Base-by-base conservation (phyloP, 2,329 filamentous ascomycete genomes). In the Exophiala viscosa region DNA sequence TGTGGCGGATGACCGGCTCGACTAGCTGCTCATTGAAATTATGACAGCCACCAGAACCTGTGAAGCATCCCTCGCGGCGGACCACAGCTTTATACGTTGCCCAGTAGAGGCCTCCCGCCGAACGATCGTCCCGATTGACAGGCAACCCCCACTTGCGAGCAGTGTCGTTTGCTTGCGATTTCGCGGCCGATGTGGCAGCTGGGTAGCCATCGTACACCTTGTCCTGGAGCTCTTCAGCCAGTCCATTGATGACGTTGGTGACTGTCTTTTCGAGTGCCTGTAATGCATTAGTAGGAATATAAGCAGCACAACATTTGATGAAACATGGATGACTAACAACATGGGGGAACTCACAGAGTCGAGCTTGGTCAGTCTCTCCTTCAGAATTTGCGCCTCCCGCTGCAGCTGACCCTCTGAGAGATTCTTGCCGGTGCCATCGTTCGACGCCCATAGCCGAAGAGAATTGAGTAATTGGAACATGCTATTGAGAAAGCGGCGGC, bases 81-180 rank as follows among this genome's bases (percentile, higher is more conserved):
- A 77, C 77, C 2, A 78, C 73, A 8, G 82, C 82, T 64, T 76
- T 80, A 59, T 84, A 85, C 0, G 81, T 83, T 2, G 66, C 20
- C 67, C 70, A 84, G 32, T 64, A 59, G 10, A 80, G 64, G 1
- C 79, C 80, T 9, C 79, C 79, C 31, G 67, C 62, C 11, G 56
- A 34, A 28, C 65, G 70, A 53, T 72, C 57, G 20, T 61, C 59
- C n/a, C 59, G 54, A 50, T 69, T 66, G 17, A 69, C 61, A 36
- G 63, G 65, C 5, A 62, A 61, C 8, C 69, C 69, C 75, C 74
- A 78, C n/a, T 66, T 61, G 11, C 52, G 50, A 7, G 68, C 69
- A n/a, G 67, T 73, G 8, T 54, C 31, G 8, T 60, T 61, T 9
- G 72, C 71, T 49, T 59, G 50, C 32, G 59, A 45, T 14, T 52